Conservation (phyloP, 345 rosid species). For the Gossypioides kirkii region DNA sequence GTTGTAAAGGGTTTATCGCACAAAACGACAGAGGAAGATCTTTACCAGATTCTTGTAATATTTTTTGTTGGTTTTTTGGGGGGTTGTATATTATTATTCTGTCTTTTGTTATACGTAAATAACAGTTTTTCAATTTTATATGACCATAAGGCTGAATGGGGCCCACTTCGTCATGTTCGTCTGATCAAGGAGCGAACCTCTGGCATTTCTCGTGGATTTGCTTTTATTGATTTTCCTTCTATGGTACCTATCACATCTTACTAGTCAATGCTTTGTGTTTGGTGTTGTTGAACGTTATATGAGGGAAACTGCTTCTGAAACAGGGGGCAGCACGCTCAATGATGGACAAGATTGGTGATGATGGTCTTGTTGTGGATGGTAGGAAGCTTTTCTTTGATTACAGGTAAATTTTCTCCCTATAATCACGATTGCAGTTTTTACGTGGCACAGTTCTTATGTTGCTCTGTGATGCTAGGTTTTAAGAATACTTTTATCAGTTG, state of each 20-base stretch:
- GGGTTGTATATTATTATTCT: background rate
- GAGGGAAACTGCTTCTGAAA: slow-evolving; percentile 15
- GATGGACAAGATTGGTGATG: slow-evolving; percentile 82
- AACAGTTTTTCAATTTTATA: slow-evolving; percentile 1
- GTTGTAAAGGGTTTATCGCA: slow-evolving; percentile 93
- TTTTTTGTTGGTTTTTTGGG: background rate
- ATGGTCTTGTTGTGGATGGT: slow-evolving; percentile 79
- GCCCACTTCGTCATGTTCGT: slow-evolving; percentile 90
- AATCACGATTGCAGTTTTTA: slow-evolving; percentile 4
- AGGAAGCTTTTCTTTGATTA: slow-evolving; percentile 78
- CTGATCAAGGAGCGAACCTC: slow-evolving; percentile 84
- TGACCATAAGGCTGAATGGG: slow-evolving; percentile 81
- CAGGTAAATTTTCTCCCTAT: slow-evolving; percentile 42
- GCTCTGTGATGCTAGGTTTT: background rate
- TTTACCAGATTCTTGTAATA: slow-evolving; percentile 82
- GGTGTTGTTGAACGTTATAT: slow-evolving; percentile 15
- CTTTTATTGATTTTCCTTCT: slow-evolving; percentile 91
- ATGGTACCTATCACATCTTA: slow-evolving; percentile 41
- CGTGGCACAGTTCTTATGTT: background rate
- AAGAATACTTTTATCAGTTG: background rate
- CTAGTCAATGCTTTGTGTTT: slow-evolving; percentile 9
- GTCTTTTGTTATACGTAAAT: background rate
- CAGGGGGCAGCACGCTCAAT: slow-evolving; percentile 84
- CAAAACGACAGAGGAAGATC: slow-evolving; percentile 93
- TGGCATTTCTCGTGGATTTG: slow-evolving; percentile 93